These are phyloP conservation scores for Pelargonium australe DNA, from an alignment of 441 rosid genomes.

Conservation along the genomic window DNA sequence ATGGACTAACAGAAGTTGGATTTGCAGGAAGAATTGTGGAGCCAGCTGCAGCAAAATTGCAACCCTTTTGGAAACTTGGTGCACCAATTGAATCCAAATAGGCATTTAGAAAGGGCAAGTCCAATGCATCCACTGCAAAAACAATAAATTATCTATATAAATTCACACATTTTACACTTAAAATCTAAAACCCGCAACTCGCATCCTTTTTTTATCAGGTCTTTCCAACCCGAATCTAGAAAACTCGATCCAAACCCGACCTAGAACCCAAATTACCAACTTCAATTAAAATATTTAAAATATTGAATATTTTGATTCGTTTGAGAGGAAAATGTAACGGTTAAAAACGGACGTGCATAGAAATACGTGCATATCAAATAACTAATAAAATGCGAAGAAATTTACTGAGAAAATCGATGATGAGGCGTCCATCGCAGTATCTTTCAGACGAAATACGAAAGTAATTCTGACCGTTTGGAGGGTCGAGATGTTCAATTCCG, in stretches of 20 bases:
- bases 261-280: not conserved
- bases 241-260: too few relatives aligned
- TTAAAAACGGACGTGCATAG: slow-evolving; percentile 7
- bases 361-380: not conserved
- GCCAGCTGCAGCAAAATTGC: slow-evolving; percentile 93
- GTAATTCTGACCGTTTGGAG: slow-evolving; percentile 41
- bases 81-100: slow-evolving; percentile 79
- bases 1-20: slow-evolving; percentile 67
- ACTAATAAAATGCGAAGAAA: too few relatives aligned
- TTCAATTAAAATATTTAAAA: not conserved
- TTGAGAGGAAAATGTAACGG: slow-evolving; percentile 11
- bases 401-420: slow-evolving; percentile 62
- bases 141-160: too few relatives aligned
- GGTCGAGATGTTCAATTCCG: slow-evolving; percentile 35
- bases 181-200: too few relatives aligned
- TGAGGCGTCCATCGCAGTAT: slow-evolving; percentile 56
- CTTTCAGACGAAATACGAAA: slow-evolving; percentile 46
- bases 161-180: too few relatives aligned
- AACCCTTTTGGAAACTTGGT: slow-evolving; percentile 72
- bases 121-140: slow-evolving; percentile 85
- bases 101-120: slow-evolving; percentile 74
- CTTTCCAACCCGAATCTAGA: too few relatives aligned
- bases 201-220: too few relatives aligned
- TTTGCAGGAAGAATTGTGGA: slow-evolving; percentile 72
- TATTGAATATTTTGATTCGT: not conserved